Conservation (phyloP, 768 basidiomycete species). For the Coprinopsis sp. region DNA sequence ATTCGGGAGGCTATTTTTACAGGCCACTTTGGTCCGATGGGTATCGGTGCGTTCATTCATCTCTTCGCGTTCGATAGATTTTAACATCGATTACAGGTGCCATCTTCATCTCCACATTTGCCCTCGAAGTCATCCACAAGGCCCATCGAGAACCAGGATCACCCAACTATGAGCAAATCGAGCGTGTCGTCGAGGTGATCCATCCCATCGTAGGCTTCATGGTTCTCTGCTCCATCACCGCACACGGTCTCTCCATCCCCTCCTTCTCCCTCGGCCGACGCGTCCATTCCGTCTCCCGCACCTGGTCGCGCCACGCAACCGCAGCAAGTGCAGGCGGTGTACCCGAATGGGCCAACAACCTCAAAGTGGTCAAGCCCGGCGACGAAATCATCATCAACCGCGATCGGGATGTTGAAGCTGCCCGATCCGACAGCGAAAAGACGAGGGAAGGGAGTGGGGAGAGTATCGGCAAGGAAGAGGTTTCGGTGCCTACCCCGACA, state of each 20-base stretch:
- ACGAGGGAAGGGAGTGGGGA: slow-evolving; percentile 14
- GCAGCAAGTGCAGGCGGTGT: slow-evolving; percentile 15
- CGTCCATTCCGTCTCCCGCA: slow-evolving; percentile 86
- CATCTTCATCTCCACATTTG: slow-evolving; percentile 88
- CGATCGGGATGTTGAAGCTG: slow-evolving; percentile 46
- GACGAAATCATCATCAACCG: slow-evolving; percentile 85
- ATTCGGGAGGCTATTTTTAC: slow-evolving; percentile 90
- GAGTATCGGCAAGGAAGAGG: slow-evolving; percentile 11
- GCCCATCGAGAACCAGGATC: slow-evolving; percentile 35
- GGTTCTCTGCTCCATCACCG: slow-evolving; percentile 85
- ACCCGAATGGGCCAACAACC: slow-evolving; percentile 84
- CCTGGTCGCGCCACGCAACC: slow-evolving; percentile 77
- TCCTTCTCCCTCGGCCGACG: slow-evolving; percentile 89
- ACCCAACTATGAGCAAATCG: slow-evolving; percentile 38
- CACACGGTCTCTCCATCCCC: slow-evolving; percentile 90
- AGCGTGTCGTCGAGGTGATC: slow-evolving; percentile 67
- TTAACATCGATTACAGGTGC: slow-evolving; percentile 48
- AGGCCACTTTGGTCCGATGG: slow-evolving; percentile 93
- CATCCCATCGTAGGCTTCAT: slow-evolving; percentile 94
- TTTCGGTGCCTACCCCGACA: neutral
- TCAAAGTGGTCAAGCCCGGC: slow-evolving; percentile 61
- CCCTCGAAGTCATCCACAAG: slow-evolving; percentile 52
- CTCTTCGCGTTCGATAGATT: neutral
- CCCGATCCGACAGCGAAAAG: slow-evolving; percentile 5
- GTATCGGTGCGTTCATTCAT: slow-evolving; percentile 50